Base-by-base conservation (phyloP, 768 basidiomycete genomes). In the Galerina marginata region DNA sequence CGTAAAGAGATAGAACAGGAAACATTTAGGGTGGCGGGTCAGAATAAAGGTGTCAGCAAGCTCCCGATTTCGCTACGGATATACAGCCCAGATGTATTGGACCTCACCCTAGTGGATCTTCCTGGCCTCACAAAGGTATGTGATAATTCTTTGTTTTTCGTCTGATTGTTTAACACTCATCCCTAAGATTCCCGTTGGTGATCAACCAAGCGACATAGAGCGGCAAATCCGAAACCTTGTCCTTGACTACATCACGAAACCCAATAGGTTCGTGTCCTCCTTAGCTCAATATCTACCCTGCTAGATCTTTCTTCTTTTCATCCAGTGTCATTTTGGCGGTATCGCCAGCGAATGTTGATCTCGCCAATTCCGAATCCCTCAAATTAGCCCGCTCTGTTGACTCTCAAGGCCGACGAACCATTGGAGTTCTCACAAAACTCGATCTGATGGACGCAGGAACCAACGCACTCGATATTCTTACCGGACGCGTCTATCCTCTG, bases 401-500 rank as follows among this genome's bases (percentile, higher is more conserved):
- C 69, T 93, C 96, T 0, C 94, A 97, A 75, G 96, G 96, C 10
- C 88, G 97, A 33, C 87, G 97, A 33, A 99, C 97, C 11, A 94
- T 99, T 57, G 97, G 97, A 52, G 92, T 99, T 16, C 82, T 99
- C 52, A 96, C 96, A 12, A 99, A 99, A 75, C 86, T 99, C 37
- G 97, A 99, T 77, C 84, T 99, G 47, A 99, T 99, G 97, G 97
- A 99, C 69, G 96, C 96, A 6, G 97, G 97, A 29, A 99, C 97
- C 38, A 98, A 99, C 73, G 97, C 97, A 20, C 79, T 96, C 38
- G 96, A 99, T 74, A 89, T 99, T 65, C 84, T 99, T 39, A 98
- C 94, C 0, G 97, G 97, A 42, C 91, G 96, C 60, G 92, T 98
- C 45, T 99, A 99, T 75, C 97, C 97, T 36, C 86, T 99, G 63